These are phyloP conservation scores for Diaporthe caulivora DNA, from an alignment of 2,329 filamentous ascomycete species.

Conservation along the genomic window DNA sequence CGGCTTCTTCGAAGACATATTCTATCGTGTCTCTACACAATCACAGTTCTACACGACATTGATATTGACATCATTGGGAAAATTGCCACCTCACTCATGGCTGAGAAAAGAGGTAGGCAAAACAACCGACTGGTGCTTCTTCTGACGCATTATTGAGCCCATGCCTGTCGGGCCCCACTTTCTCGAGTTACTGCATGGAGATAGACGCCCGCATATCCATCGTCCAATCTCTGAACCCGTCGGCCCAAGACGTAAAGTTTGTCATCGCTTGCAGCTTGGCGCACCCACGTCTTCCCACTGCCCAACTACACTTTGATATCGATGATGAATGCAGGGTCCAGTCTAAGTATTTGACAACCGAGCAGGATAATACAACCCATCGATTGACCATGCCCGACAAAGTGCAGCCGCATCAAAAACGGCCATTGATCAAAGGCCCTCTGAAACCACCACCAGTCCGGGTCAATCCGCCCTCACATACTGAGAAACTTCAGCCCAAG, in stretches of 20 bases:
- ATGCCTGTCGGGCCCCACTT: conserved; percentile 8
- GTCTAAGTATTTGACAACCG: background rate
- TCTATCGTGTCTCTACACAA: background rate
- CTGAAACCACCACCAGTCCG: conserved; percentile 15
- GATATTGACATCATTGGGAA: background rate
- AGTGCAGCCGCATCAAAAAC: background rate
- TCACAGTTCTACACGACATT: background rate
- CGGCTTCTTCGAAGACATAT: background rate
- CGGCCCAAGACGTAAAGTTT: conserved; percentile 25
- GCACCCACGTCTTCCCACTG: background rate
- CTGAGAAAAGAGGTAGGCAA: background rate
- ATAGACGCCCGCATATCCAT: background rate
- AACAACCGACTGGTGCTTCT: background rate
- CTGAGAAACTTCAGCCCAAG: conserved; percentile 11
- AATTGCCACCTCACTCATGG: background rate
- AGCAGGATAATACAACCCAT: background rate
- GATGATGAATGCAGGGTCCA: background rate
- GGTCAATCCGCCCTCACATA: conserved; percentile 22
- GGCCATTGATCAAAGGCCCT: conserved; percentile 33
- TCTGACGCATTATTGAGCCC: background rate
- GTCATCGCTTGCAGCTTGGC: conserved; percentile 10
- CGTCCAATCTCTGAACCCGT: conserved; percentile 27
- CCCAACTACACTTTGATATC: background rate
- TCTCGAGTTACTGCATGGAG: conserved; percentile 6
- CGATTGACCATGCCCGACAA: conserved; percentile 17